phyloP scores from a whole-genome alignment of 202 grass and related monocot genomes.

The Panicum hallii region DNA sequence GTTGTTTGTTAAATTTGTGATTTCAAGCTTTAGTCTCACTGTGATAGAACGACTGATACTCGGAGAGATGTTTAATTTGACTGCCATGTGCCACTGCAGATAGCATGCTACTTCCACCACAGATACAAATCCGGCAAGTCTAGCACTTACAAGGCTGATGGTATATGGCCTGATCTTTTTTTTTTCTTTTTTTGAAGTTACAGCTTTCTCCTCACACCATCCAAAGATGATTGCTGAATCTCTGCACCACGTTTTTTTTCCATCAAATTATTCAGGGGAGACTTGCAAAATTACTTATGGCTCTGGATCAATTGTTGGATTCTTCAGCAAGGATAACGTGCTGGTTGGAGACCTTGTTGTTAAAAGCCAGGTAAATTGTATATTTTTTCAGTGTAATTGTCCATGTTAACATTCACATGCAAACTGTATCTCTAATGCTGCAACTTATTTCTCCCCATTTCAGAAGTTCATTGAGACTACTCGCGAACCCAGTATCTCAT shows the following conservation, averaged over 20 bases:
- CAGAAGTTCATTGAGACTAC: constrained; percentile 93
- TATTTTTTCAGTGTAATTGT: background rate
- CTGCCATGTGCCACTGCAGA: constrained; percentile 48
- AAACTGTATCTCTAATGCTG: background rate
- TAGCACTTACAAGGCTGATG: constrained; percentile 74
- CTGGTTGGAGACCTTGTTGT: constrained; percentile 78
- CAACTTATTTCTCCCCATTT: constrained; percentile 14
- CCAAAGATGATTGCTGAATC: background rate
- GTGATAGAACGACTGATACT: background rate
- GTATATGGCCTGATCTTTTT: constrained; percentile 37
- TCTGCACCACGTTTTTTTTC: background rate
- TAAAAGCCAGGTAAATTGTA: constrained; percentile 60
- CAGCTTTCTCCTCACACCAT: background rate
- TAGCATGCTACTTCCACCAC: constrained; percentile 86
- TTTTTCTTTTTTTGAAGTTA: background rate
- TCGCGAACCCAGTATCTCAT: constrained; percentile 65
- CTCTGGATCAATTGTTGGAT: constrained; percentile 85
- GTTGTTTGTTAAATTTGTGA: background rate
- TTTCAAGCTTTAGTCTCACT: background rate
- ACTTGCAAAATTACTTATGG: constrained; percentile 82
- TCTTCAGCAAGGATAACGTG: constrained; percentile 89
- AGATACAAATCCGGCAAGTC: constrained; percentile 72
- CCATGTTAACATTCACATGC: background rate
- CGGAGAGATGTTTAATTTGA: background rate
- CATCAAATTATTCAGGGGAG: constrained; percentile 62